These are phyloP conservation scores for Glycyrrhiza uralensis DNA, from an alignment of 306 rosid genomes.

Conservation along the genomic window DNA sequence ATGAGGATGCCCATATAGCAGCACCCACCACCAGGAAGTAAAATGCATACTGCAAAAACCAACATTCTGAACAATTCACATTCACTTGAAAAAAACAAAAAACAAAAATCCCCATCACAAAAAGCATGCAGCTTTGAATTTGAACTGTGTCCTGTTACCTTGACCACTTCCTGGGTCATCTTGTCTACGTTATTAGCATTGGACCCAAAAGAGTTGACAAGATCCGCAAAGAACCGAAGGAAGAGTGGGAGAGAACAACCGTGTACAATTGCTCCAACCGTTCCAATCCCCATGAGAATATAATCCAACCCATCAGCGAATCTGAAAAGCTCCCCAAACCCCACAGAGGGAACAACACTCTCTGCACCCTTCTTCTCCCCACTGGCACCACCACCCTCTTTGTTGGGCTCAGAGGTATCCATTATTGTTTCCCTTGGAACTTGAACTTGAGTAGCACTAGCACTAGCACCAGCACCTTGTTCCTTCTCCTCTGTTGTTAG, in stretches of 20 bases:
- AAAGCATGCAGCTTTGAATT: neutral
- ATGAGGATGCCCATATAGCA: constrained; percentile 97
- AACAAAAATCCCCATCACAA: neutral
- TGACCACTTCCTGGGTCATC: constrained; percentile 87
- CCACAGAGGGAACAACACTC: constrained; percentile 47
- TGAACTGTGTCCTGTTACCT: constrained; percentile 39
- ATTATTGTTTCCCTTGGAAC: constrained; percentile 34
- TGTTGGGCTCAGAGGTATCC: constrained; percentile 47
- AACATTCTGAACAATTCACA: constrained; percentile 12
- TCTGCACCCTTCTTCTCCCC: constrained; percentile 53
- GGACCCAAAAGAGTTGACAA: constrained; percentile 91
- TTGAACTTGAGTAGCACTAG: constrained; percentile 1
- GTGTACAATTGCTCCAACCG: constrained; percentile 83
- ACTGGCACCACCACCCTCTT: constrained; percentile 20
- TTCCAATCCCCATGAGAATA: constrained; percentile 78
- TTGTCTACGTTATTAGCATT: constrained; percentile 74
- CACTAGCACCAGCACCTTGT: constrained; percentile 1
- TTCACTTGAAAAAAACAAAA: neutral
- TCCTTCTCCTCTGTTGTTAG: neutral
- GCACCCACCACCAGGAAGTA: constrained; percentile 97
- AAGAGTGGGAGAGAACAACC: constrained; percentile 93
- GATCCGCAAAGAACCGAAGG: constrained; percentile 97
- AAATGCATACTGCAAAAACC: constrained; percentile 77
- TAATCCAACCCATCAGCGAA: constrained; percentile 93
- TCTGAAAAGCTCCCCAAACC: constrained; percentile 73